Evolutionary conservation across 2,329 filamentous ascomycete species (phyloP).

Genomic region (Neonectria neomacrospora): DNA sequence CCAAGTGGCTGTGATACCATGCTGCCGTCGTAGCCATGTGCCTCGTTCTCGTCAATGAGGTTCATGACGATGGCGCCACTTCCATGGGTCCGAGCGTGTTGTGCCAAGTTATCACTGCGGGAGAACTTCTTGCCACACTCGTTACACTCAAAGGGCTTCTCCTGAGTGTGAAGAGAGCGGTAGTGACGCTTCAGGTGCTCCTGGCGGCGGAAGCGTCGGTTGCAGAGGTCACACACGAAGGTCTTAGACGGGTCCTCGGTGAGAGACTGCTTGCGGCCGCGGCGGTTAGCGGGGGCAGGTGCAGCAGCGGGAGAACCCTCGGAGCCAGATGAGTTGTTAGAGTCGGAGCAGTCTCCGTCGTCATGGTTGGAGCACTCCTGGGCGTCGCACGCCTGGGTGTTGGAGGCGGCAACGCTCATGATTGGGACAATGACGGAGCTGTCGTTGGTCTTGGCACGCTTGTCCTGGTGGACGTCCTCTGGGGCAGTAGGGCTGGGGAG

Average conservation of each 20-base stretch:
- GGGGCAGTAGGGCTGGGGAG: constrained; percentile 69
- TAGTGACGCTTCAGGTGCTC: constrained; percentile 99
- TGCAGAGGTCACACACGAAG: constrained; percentile 96
- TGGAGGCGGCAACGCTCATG: constrained; percentile 55
- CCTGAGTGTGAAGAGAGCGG: constrained; percentile 96
- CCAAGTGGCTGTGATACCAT: constrained; percentile 58
- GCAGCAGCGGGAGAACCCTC: constrained; percentile 56
- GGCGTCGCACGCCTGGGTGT: constrained; percentile 49
- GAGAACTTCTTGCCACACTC: constrained; percentile 99
- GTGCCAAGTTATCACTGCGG: constrained; percentile 94
- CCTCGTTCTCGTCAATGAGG: constrained; percentile 78
- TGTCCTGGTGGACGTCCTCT: constrained; percentile 63
- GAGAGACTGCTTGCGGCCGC: constrained; percentile 96
- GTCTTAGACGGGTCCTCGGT: constrained; percentile 99
- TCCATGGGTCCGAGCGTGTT: constrained; percentile 94
- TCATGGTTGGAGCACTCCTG: constrained; percentile 52
- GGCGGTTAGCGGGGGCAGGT: constrained; percentile 79
- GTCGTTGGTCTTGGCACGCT: constrained; percentile 65
- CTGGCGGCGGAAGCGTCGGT: constrained; percentile 95
- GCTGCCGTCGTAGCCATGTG: constrained; percentile 54
- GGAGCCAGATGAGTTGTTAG: constrained; percentile 55
- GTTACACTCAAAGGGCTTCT: constrained; percentile 97
- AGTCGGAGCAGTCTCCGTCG: constrained; percentile 53
- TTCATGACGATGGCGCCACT: constrained; percentile 92
- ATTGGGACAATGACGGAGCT: constrained; percentile 48